Evolutionary conservation across 2,329 filamentous ascomycete genomes (phyloP).

Genomic region (Colletotrichum chlorophyti): DNA sequence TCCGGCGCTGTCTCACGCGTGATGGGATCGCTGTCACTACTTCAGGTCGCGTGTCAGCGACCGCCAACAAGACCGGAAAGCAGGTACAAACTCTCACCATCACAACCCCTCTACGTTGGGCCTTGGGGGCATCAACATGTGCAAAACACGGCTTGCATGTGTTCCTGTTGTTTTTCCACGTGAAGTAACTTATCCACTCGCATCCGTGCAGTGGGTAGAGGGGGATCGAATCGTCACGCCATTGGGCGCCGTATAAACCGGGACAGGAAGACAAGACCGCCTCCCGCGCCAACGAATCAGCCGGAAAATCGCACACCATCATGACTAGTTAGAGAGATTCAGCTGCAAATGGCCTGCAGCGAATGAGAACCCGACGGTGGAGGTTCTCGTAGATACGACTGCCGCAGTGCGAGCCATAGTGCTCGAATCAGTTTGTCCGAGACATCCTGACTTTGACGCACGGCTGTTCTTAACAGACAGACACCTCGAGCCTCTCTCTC

Average conservation of each 20-base stretch:
- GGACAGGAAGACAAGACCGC: slow-evolving; percentile 7
- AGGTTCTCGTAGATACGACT: neutral
- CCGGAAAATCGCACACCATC: slow-evolving; percentile 14
- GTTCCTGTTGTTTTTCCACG: slow-evolving; percentile 7
- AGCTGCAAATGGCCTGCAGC: slow-evolving; percentile 5
- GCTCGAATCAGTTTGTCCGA: slow-evolving; percentile 19
- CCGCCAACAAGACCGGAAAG: slow-evolving; percentile 22
- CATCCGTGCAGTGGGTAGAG: neutral
- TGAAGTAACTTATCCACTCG: slow-evolving; percentile 6
- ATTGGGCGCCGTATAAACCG: slow-evolving; percentile 13
- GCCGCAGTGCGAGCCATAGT: slow-evolving; percentile 7
- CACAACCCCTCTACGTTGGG: slow-evolving; percentile 9
- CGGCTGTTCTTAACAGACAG: neutral
- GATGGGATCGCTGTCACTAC: slow-evolving; percentile 16
- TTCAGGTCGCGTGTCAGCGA: slow-evolving; percentile 24
- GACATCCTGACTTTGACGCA: slow-evolving; percentile 13
- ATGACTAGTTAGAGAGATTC: slow-evolving; percentile 15
- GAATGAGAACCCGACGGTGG: slow-evolving; percentile 3
- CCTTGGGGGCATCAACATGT: slow-evolving; percentile 14
- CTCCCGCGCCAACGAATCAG: slow-evolving; percentile 25
- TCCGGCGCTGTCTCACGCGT: slow-evolving; percentile 15
- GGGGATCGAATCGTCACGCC: neutral
- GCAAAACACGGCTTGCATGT: neutral
- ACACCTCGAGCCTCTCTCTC: neutral
- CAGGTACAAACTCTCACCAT: slow-evolving; percentile 22